Evolutionary conservation across 352 stramenopile genomes (phyloP).

Genomic region (Blastocystis sp.): DNA sequence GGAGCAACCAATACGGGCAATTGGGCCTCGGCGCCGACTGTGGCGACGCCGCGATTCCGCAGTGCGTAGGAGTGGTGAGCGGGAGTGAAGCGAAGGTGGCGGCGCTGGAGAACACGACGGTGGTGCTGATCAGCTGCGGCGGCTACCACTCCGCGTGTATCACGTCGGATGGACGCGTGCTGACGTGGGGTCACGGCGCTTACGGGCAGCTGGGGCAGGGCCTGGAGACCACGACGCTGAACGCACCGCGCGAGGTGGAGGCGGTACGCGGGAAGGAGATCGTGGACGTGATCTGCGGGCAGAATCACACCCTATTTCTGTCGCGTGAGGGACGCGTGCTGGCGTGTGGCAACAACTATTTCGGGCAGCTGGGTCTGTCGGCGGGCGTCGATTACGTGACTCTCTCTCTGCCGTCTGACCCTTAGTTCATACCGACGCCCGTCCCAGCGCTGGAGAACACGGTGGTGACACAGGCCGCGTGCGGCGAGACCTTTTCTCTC

Average conservation of each 20-base stretch:
- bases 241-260: background rate
- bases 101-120: slow-evolving; percentile 69
- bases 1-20: slow-evolving; percentile 11
- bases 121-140: slow-evolving; percentile 75
- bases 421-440: slow-evolving; percentile 15
- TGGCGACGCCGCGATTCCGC: slow-evolving; percentile 9
- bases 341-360: slow-evolving; percentile 25
- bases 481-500: slow-evolving; percentile 54
- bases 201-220: slow-evolving; percentile 77
- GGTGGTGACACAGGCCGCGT: background rate
- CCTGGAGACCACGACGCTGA: slow-evolving; percentile 42
- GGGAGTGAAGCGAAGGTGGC: slow-evolving; percentile 39
- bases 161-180: slow-evolving; percentile 72
- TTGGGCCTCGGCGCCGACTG: background rate
- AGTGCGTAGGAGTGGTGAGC: slow-evolving; percentile 71
- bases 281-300: slow-evolving; percentile 76
- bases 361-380: slow-evolving; percentile 77
- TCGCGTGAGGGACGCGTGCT: background rate
- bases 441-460: background rate
- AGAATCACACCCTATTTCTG: slow-evolving; percentile 76
- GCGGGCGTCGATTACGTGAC: slow-evolving; percentile 66
- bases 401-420: background rate
- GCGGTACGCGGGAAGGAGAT: slow-evolving; percentile 35
- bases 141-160: slow-evolving; percentile 73
- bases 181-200: slow-evolving; percentile 77